phyloP scores from a whole-genome alignment of 805 yeast genomes.

The Kodamaea hsintzibuensis region DNA sequence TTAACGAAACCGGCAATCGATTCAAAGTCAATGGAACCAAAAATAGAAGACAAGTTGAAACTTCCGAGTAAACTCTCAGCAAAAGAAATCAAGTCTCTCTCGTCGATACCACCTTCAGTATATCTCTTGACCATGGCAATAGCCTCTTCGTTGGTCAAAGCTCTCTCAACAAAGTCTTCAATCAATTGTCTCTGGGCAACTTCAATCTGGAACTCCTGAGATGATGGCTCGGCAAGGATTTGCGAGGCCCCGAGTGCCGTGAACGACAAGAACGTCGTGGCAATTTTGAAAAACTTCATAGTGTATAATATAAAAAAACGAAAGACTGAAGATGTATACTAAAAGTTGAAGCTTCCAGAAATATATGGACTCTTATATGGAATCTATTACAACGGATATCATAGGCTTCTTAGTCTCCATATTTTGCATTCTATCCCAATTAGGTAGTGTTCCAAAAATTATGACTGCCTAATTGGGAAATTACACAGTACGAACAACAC shows the following conservation, averaged over 20 bases:
- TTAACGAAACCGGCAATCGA: conserved; percentile 31
- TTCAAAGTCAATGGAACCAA: conserved; percentile 20
- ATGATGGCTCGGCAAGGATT: conserved; percentile 10
- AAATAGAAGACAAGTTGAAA: conserved; percentile 16
- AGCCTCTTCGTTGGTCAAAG: neutral
- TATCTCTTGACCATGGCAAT: conserved; percentile 1
- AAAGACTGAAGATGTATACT: neutral
- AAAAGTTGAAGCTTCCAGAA: neutral
- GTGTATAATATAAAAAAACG: neutral
- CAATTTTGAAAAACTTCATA: conserved; percentile 11
- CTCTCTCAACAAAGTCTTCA: conserved; percentile 1
- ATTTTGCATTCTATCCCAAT: too few species aligned
- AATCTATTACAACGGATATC: too few species aligned
- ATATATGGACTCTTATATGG: too few species aligned
- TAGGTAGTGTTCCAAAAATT: too few species aligned
- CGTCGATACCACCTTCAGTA: neutral
- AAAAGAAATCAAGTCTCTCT: conserved; percentile 11
- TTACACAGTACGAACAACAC: too few species aligned
- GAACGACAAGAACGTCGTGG: conserved; percentile 8
- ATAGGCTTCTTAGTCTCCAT: too few species aligned
- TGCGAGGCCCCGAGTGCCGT: conserved; percentile 11
- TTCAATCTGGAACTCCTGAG: conserved; percentile 11
- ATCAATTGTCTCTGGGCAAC: conserved; percentile 1
- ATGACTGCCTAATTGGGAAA: too few species aligned
- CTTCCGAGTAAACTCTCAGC: conserved; percentile 14